These are phyloP conservation scores for Penicillium tannophilum DNA, from an alignment of 495 filamentous ascomycete genomes.

Conservation along the genomic window DNA sequence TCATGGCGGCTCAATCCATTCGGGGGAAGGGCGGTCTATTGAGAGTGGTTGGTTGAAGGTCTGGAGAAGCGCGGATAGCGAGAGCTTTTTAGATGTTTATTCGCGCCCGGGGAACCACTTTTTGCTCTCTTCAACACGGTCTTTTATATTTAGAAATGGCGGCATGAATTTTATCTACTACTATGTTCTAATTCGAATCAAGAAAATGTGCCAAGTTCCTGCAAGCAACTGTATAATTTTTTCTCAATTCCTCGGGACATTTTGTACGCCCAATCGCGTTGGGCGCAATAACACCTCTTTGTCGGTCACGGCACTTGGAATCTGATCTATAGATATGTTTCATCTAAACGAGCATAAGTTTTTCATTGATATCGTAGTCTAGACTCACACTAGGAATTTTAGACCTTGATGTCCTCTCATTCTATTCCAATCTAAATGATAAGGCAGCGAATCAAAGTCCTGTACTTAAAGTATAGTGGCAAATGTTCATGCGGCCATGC, in stretches of 20 bases:
- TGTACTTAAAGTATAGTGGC: neutral
- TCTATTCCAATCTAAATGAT: neutral
- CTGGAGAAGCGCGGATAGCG: conserved; percentile 14
- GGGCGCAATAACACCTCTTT: neutral
- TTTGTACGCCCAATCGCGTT: conserved; percentile 4
- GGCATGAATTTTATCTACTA: neutral
- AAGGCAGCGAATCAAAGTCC: neutral
- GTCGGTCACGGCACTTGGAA: neutral
- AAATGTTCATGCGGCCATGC: neutral
- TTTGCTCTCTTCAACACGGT: conserved; percentile 7
- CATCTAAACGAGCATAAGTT: neutral
- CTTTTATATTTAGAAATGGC: neutral
- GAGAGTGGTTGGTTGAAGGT: conserved; percentile 12
- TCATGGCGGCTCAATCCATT: conserved; percentile 24
- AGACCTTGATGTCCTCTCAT: too few relatives aligned
- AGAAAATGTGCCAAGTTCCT: neutral
- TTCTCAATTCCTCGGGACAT: neutral
- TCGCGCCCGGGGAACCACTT: conserved; percentile 21
- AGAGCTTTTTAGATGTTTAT: conserved; percentile 26
- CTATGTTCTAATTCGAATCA: neutral
- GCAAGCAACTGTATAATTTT: neutral
- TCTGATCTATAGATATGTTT: neutral
- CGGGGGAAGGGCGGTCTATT: neutral
- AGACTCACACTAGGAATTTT: too few relatives aligned
- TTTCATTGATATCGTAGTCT: too few relatives aligned